phyloP scores from a whole-genome alignment of 2,329 filamentous ascomycete genomes.

The Colletotrichum coccodes region DNA sequence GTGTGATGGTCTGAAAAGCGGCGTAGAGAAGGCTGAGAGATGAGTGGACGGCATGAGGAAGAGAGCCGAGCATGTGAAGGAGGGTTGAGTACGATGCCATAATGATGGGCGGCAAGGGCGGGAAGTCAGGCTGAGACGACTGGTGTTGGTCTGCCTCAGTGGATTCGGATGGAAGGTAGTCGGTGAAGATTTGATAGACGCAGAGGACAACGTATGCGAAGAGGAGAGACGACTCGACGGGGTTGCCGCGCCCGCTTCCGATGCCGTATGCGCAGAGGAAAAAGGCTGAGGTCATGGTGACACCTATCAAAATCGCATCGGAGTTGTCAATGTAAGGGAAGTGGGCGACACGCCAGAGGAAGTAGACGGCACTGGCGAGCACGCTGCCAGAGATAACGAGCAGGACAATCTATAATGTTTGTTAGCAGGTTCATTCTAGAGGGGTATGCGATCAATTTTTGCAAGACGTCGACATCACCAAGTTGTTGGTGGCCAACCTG shows the following conservation, averaged over 20 bases:
- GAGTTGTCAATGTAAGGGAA: conserved; percentile 94
- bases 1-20: conserved; percentile 94
- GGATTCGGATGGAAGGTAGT: conserved; percentile 87
- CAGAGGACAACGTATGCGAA: conserved; percentile 94
- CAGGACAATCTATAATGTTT: conserved; percentile 77
- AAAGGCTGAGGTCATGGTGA: conserved; percentile 90
- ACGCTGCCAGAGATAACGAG: conserved; percentile 89
- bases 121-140: conserved; percentile 82
- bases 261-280: conserved; percentile 96
- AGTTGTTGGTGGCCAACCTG: background rate
- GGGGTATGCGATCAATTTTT: background rate
- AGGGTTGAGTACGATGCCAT: conserved; percentile 98
- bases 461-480: background rate
- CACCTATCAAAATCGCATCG: conserved; percentile 91
- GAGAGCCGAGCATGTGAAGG: conserved; percentile 81
- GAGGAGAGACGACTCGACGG: conserved; percentile 47
- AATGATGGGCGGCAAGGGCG: conserved; percentile 95
- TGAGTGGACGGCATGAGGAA: conserved; percentile 86
- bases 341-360: conserved; percentile 92
- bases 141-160: conserved; percentile 60
- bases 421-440: conserved; percentile 43
- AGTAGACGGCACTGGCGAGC: conserved; percentile 94
- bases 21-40: conserved; percentile 88
- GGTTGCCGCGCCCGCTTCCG: conserved; percentile 91
- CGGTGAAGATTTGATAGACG: conserved; percentile 99